phyloP scores from a whole-genome alignment of 305 asterid genomes.

The Ajuga reptans region DNA sequence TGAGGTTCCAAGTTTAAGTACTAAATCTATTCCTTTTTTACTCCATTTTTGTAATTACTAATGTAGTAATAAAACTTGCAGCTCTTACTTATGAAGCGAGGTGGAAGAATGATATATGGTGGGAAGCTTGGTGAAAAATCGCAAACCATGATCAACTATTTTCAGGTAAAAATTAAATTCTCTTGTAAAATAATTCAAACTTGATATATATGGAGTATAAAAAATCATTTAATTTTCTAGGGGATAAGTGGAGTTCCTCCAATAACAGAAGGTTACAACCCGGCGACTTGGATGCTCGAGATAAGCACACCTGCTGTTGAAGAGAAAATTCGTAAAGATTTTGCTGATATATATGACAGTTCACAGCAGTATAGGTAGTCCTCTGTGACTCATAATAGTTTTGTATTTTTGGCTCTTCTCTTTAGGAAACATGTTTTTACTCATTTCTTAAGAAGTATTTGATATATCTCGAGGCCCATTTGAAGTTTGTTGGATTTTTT shows the following conservation, averaged over 20 bases:
- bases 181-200: no score
- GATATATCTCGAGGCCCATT: no score
- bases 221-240: conserved; percentile 20
- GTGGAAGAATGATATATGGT: conserved; percentile 85
- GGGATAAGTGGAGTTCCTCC: conserved; percentile 35
- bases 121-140: conserved; percentile 85
- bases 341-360: conserved; percentile 39
- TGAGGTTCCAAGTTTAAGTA: conserved; percentile 43
- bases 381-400: background rate
- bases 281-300: conserved; percentile 88
- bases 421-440: no score
- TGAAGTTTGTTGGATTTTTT: no score
- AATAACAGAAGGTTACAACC: conserved; percentile 55
- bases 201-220: background rate
- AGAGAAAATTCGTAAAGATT: conserved; percentile 44
- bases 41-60: background rate
- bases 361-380: conserved; percentile 50
- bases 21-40: background rate
- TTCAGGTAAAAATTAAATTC: conserved; percentile 43
- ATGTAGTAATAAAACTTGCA: conserved; percentile 25
- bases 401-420: no score
- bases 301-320: conserved; percentile 56
- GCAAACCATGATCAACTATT: conserved; percentile 58
- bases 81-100: conserved; percentile 87
- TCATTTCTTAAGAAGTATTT: no score